These are phyloP conservation scores for Fragilaria radians DNA, from an alignment of 108 stramenopile species.

Conservation along the genomic window DNA sequence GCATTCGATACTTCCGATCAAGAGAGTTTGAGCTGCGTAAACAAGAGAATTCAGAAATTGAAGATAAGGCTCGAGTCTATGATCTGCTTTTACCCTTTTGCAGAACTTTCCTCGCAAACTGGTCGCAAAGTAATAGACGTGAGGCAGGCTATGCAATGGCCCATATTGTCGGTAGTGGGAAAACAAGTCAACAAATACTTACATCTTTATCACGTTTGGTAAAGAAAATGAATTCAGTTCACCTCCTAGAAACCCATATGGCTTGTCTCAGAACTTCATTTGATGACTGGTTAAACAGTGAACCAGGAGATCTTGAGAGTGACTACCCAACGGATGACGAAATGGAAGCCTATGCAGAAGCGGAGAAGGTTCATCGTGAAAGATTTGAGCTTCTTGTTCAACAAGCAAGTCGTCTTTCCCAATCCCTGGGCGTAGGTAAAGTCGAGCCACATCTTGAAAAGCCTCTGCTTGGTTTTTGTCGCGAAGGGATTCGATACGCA, in stretches of 20 bases:
- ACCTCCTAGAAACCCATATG: conserved; percentile 83
- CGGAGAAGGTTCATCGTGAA: conserved; percentile 43
- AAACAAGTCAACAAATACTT: conserved; percentile 40
- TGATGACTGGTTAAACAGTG: conserved; percentile 65
- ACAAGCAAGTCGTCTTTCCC: conserved; percentile 52
- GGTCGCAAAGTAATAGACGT: conserved; percentile 65
- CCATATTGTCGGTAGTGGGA: conserved; percentile 49
- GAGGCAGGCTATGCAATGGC: conserved; percentile 69
- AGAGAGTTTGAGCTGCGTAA: conserved; percentile 30
- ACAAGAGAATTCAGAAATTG: conserved; percentile 17
- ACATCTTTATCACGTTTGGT: background rate
- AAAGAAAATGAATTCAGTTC: conserved; percentile 49
- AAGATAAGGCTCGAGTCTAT: conserved; percentile 3
- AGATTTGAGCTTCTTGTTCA: conserved; percentile 45
- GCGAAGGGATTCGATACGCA: conserved; percentile 74
- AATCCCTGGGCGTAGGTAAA: conserved; percentile 65
- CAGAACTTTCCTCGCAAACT: conserved; percentile 54
- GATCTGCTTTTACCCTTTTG: conserved; percentile 51
- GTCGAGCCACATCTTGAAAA: conserved; percentile 40
- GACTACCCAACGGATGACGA: conserved; percentile 67
- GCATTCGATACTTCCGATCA: conserved; percentile 52
- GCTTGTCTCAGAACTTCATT: conserved; percentile 65
- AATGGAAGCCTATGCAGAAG: conserved; percentile 52
- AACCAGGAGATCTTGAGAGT: conserved; percentile 57
- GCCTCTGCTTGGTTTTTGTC: conserved; percentile 65